These are phyloP conservation scores for Phytophthora ohioensis DNA, from an alignment of 352 stramenopile species.

Conservation along the genomic window DNA sequence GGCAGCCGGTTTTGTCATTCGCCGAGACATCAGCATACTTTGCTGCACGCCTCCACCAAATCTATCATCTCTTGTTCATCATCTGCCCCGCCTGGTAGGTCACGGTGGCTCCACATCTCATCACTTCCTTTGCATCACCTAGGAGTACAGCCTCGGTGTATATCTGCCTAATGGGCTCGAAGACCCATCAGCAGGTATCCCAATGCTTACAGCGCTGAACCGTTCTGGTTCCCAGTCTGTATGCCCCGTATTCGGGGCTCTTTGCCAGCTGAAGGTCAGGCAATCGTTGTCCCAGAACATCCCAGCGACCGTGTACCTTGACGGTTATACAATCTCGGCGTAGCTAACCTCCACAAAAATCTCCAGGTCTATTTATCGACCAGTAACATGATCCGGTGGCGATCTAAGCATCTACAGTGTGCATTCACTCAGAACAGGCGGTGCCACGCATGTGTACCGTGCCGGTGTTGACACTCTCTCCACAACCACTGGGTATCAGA, in stretches of 20 bases:
- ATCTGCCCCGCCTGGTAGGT: no score
- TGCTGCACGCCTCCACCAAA: no score
- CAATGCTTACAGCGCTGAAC: conserved; percentile 9
- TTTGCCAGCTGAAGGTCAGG: not conserved
- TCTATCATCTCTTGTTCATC: not conserved
- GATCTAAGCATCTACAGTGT: no score
- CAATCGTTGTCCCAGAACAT: not conserved
- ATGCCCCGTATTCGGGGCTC: conserved; percentile 7
- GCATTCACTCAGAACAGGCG: no score
- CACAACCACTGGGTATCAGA: no score
- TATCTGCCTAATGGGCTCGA: not conserved
- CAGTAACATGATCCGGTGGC: no score
- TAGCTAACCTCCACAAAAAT: not conserved
- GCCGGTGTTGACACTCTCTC: no score
- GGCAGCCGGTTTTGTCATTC: no score
- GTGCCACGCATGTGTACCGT: no score
- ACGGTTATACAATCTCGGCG: not conserved
- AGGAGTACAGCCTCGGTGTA: not conserved
- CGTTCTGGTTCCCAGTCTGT: not conserved
- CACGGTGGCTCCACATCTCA: no score
- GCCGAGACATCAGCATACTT: no score
- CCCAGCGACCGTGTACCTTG: not conserved
- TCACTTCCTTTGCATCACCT: no score
- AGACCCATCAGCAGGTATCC: conserved; percentile 8
- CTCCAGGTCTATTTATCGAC: not conserved